Evolutionary conservation across 305 asterid species (phyloP).

Genomic region (Nicotiana rustica): DNA sequence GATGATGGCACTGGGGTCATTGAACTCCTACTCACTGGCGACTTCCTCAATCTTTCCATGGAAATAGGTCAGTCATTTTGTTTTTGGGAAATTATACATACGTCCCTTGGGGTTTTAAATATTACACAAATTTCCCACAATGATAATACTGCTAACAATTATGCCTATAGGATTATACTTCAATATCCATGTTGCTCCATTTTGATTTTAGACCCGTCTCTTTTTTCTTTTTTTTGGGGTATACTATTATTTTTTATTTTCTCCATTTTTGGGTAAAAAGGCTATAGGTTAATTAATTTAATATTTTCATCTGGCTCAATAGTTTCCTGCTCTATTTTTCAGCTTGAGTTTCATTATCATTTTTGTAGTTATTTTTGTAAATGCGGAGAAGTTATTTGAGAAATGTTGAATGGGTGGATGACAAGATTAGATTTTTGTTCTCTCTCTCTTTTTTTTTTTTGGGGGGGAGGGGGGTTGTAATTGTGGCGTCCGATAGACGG

Average conservation of each 20-base stretch:
- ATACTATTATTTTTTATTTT: neutral
- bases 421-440: too few species aligned
- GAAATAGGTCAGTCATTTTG: constrained; percentile 55
- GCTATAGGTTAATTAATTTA: neutral
- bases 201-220: too few species aligned
- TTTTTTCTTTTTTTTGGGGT: too few species aligned
- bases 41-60: constrained; percentile 57
- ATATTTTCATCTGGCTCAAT: neutral
- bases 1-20: constrained; percentile 87
- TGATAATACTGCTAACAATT: too few species aligned
- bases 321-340: neutral
- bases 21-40: constrained; percentile 57
- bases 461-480: too few species aligned
- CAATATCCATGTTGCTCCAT: too few species aligned
- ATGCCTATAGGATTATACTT: too few species aligned
- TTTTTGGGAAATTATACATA: neutral
- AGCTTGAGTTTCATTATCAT: neutral
- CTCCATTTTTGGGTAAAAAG: neutral
- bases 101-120: constrained; percentile 21
- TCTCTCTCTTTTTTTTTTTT: too few species aligned
- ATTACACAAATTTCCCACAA: neutral
- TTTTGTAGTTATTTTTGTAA: neutral
- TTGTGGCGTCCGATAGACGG: too few species aligned
- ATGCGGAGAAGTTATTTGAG: neutral
- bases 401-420: neutral